Evolutionary conservation across 2,329 filamentous ascomycete species (phyloP).

Genomic region (Ploettnerulaceae sp.): DNA sequence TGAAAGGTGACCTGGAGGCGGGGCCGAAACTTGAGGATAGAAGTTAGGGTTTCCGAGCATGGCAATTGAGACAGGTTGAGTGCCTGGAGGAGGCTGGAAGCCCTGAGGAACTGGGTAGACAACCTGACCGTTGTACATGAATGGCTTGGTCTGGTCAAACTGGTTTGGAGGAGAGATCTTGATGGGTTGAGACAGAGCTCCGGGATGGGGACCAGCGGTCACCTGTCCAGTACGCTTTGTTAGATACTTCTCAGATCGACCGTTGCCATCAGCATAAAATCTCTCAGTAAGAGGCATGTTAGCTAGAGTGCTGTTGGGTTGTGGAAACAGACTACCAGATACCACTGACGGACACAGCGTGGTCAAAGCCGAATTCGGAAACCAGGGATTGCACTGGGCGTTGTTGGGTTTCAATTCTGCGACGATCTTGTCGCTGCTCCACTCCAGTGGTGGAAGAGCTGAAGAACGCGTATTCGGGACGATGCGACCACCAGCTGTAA

Average conservation of each 20-base stretch:
- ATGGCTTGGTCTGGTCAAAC: conserved; percentile 34
- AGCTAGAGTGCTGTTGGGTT: no score
- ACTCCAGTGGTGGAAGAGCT: conserved; percentile 27
- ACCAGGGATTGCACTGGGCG: conserved; percentile 9
- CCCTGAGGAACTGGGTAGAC: conserved; percentile 30
- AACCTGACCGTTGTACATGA: conserved; percentile 32
- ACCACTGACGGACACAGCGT: conserved; percentile 16
- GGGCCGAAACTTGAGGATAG: conserved; percentile 11
- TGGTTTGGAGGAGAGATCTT: conserved; percentile 34
- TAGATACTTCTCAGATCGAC: background rate
- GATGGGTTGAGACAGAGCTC: conserved; percentile 21
- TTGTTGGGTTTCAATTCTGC: background rate
- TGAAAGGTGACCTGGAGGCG: conserved; percentile 16
- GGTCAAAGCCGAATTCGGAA: conserved; percentile 8
- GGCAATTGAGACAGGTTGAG: conserved; percentile 24
- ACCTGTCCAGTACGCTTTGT: conserved; percentile 9
- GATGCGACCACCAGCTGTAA: conserved; percentile 62
- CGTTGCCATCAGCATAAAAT: conserved; percentile 1
- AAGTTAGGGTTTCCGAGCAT: conserved; percentile 30
- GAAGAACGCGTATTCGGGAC: conserved; percentile 55
- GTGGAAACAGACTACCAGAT: conserved; percentile 18
- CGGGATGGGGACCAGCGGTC: background rate
- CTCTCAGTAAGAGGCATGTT: no score
- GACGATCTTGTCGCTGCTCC: conserved; percentile 22
- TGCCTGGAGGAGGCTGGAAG: conserved; percentile 25